Percentiles rank a stretch among this genome's conserved stretches.
Conservation (phyloP, 345 rosid species). For the Bruguiera gymnorhiza region DNA sequence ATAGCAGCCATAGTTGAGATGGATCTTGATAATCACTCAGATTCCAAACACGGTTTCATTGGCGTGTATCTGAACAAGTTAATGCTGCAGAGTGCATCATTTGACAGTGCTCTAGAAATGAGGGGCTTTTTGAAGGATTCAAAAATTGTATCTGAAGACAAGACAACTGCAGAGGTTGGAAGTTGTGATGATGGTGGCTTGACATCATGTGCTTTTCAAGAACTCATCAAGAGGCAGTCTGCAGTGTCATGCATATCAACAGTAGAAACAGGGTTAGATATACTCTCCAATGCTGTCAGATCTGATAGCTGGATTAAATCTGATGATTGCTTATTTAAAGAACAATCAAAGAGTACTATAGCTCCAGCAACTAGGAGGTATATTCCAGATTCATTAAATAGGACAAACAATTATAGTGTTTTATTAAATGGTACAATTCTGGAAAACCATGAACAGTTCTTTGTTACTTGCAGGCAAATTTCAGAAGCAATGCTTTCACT, state of each 20-base stretch:
- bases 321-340: conserved; percentile 23
- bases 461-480: too few species aligned
- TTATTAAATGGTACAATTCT: not conserved
- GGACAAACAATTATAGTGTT: not conserved
- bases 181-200: conserved; percentile 26
- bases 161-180: conserved; percentile 7
- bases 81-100: conserved; percentile 22
- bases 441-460: not conserved
- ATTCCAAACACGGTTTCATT: conserved; percentile 22
- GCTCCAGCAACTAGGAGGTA: conserved; percentile 33
- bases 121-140: conserved; percentile 16
- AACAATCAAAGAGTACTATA: conserved; percentile 18
- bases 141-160: conserved; percentile 2
- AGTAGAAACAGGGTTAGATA: conserved; percentile 39
- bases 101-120: conserved; percentile 7
- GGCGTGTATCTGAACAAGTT: conserved; percentile 34
- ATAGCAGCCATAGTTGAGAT: conserved; percentile 51
- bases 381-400: conserved; percentile 9
- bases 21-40: conserved; percentile 40
- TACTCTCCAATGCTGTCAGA: conserved; percentile 38
- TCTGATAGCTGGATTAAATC: conserved; percentile 14
- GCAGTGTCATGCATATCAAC: conserved; percentile 46
- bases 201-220: conserved; percentile 31
- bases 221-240: conserved; percentile 50
- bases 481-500: too few species aligned